Percentiles rank a stretch among this genome's conserved stretches.
phyloP scores from a whole-genome alignment of 805 yeast species.

The Lipomyces starkeyi region DNA sequence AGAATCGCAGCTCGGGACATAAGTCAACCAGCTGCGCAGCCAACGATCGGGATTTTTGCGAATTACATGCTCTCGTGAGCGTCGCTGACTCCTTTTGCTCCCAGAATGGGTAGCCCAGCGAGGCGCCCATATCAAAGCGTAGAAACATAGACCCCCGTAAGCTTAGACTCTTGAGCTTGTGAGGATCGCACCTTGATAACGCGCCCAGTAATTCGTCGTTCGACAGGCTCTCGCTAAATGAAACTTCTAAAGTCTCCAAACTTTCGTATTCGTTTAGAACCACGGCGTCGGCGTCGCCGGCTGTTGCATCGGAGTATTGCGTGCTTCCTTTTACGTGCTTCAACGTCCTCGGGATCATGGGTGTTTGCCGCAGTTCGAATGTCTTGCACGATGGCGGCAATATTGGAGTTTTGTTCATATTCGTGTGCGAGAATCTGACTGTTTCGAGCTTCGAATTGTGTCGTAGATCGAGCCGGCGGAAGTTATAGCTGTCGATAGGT shows the following conservation, averaged over 20 bases:
- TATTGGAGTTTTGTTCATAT: conserved; percentile 2
- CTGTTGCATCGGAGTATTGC: background rate
- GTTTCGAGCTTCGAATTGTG: conserved; percentile 1
- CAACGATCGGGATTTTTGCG: background rate
- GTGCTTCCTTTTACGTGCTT: background rate
- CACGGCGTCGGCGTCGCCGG: background rate
- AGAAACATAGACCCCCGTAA: background rate
- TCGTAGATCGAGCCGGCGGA: conserved; percentile 1
- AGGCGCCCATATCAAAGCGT: background rate
- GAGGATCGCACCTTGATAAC: conserved; percentile 9
- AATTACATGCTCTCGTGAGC: background rate
- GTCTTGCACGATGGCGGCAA: conserved; percentile 1
- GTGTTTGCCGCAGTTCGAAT: background rate
- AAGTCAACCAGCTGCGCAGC: background rate
- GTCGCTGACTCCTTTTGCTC: background rate
- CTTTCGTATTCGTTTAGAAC: conserved; percentile 12
- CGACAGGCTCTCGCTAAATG: conserved; percentile 17
- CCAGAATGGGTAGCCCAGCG: background rate
- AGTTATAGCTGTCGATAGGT: background rate
- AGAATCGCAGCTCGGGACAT: conserved; percentile 16
- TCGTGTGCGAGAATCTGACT: background rate
- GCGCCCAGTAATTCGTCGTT: conserved; percentile 12
- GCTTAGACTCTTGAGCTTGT: conserved; percentile 9
- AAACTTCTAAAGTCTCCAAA: conserved; percentile 4
- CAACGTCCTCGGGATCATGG: background rate